Percentiles rank a stretch among this genome's conserved stretches.
phyloP scores from a whole-genome alignment of 2,329 filamentous ascomycete species.

The Nemania sp. region DNA sequence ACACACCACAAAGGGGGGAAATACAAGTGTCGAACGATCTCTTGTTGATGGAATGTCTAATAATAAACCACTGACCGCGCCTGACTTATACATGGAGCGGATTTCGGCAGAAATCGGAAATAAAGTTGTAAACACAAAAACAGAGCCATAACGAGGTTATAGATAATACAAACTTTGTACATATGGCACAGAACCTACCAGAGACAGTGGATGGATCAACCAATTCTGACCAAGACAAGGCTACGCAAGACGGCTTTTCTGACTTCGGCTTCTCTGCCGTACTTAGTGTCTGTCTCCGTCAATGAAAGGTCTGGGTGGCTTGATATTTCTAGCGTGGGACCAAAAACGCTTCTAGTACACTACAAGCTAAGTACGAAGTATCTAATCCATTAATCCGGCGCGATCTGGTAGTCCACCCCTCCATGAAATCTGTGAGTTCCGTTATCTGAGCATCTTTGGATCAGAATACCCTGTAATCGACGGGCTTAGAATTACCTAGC shows the following conservation, averaged over 20 bases:
- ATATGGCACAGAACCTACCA: background rate
- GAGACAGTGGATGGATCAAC: background rate
- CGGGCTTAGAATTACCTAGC: constrained; percentile 6
- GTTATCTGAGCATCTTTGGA: constrained; percentile 17
- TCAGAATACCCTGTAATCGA: constrained; percentile 18
- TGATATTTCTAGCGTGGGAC: constrained; percentile 24
- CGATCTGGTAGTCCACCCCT: constrained; percentile 21
- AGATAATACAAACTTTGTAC: background rate
- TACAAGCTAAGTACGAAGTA: constrained; percentile 27
- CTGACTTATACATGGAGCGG: constrained; percentile 2
- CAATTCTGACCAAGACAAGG: constrained; percentile 12
- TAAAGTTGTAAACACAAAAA: too few species aligned
- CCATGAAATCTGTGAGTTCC: constrained; percentile 3
- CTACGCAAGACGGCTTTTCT: constrained; percentile 5
- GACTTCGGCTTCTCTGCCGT: constrained; percentile 3
- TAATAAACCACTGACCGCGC: constrained; percentile 15
- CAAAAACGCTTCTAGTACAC: too few species aligned
- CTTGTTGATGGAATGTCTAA: constrained; percentile 13
- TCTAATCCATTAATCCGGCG: constrained; percentile 34
- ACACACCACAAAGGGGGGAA: constrained; percentile 16
- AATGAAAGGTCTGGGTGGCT: constrained; percentile 9
- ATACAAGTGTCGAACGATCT: too few species aligned
- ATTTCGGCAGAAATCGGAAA: too few species aligned
- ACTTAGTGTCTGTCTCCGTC: constrained; percentile 21
- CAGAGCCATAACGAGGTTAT: too few species aligned